Percentiles rank a stretch among this genome's conserved stretches.
These are phyloP conservation scores for Mangifera indica DNA, from an alignment of 345 rosid species.

Conservation along the genomic window DNA sequence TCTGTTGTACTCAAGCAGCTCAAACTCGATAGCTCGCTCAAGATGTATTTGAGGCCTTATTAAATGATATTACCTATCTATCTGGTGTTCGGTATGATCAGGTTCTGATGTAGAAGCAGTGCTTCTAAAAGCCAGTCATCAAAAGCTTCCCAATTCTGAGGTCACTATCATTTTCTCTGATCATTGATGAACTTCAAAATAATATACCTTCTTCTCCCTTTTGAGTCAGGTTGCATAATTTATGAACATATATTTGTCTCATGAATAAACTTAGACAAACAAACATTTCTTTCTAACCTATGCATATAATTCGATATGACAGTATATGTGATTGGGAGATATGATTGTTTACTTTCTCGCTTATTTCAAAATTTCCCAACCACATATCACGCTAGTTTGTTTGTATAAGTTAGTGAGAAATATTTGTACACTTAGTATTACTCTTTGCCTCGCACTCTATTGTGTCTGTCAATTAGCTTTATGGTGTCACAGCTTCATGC, in stretches of 20 bases:
- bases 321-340: too few species aligned
- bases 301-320: too few species aligned
- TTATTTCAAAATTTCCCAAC: too few species aligned
- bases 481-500: not conserved
- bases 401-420: too few species aligned
- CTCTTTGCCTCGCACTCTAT: too few species aligned
- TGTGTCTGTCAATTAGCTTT: not conserved
- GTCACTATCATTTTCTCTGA: not conserved
- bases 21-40: too few species aligned
- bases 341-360: too few species aligned
- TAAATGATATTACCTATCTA: not conserved
- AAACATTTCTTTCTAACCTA: too few species aligned
- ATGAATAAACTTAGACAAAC: too few species aligned
- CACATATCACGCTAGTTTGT: too few species aligned
- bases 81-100: not conserved
- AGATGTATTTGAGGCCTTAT: not conserved
- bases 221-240: not conserved
- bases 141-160: not conserved
- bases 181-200: slow-evolving; percentile 4
- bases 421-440: too few species aligned
- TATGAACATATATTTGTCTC: not conserved
- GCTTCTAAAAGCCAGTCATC: slow-evolving; percentile 1
- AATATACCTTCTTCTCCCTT: not conserved
- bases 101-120: not conserved
- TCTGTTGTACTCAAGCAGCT: not conserved